phyloP scores from a whole-genome alignment of 2,329 filamentous ascomycete species.

The Clarireedia sp. region DNA sequence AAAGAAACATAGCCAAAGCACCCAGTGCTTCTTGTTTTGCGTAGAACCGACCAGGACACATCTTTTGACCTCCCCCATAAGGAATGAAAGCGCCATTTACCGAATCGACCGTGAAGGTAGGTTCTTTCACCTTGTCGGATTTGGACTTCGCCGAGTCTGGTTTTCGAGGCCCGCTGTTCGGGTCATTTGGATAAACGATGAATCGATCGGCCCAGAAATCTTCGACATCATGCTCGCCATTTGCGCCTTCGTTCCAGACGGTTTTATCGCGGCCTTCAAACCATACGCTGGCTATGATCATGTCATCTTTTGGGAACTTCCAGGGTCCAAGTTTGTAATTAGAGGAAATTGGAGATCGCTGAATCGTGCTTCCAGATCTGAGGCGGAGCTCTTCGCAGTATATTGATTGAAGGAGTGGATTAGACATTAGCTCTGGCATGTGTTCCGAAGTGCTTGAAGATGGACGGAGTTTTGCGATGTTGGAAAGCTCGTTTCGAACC shows the following conservation, averaged over 20 bases:
- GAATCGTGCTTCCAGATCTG: conserved; percentile 13
- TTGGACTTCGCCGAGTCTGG: neutral
- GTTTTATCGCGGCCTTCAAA: conserved; percentile 13
- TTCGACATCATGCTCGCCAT: conserved; percentile 24
- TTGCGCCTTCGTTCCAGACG: conserved; percentile 28
- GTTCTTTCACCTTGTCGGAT: conserved; percentile 9
- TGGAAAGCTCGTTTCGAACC: conserved; percentile 19
- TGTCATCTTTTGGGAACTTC: conserved; percentile 23
- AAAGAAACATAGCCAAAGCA: conserved; percentile 27
- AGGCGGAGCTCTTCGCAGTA: conserved; percentile 32
- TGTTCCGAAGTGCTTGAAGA: neutral
- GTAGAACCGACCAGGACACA: conserved; percentile 33
- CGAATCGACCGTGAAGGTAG: conserved; percentile 22
- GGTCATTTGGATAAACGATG: conserved; percentile 26
- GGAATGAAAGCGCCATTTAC: conserved; percentile 30
- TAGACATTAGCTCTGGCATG: conserved; percentile 16
- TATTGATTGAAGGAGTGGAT: conserved; percentile 30
- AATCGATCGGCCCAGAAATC: conserved; percentile 33
- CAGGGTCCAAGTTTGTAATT: conserved; percentile 26
- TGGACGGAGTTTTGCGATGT: conserved; percentile 1
- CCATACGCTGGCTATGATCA: conserved; percentile 24
- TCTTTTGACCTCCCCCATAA: conserved; percentile 29
- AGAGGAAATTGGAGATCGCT: conserved; percentile 13
- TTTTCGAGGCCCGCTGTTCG: conserved; percentile 23
- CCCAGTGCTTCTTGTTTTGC: conserved; percentile 31